These are phyloP conservation scores for Myrica gale DNA, from an alignment of 306 rosid genomes.

Conservation along the genomic window DNA sequence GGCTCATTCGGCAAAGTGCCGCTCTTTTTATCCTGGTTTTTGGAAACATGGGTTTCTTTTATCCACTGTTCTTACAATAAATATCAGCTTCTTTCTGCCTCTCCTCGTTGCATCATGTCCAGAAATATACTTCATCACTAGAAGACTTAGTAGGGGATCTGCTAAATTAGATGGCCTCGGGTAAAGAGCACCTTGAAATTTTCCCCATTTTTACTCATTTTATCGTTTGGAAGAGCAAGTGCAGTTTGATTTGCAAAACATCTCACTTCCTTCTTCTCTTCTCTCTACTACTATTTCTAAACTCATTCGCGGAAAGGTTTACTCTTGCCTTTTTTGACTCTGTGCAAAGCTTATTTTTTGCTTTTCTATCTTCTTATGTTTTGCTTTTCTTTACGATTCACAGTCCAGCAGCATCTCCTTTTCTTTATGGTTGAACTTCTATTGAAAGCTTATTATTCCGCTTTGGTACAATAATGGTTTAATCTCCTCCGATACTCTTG, in stretches of 20 bases:
- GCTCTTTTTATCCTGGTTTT: neutral
- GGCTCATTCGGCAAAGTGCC: neutral
- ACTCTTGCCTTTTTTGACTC: neutral
- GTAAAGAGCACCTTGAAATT: neutral
- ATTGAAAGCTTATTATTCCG: neutral
- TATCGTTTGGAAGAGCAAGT: neutral
- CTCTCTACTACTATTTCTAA: neutral
- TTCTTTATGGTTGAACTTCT: neutral
- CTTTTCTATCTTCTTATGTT: neutral
- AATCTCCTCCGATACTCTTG: neutral
- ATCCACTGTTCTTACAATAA: neutral
- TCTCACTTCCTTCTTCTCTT: neutral
- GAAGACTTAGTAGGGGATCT: neutral
- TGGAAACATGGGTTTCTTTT: neutral
- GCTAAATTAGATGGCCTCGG: neutral
- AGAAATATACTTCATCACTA: neutral
- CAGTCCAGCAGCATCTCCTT: neutral
- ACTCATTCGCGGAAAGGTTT: neutral
- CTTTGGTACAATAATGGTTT: neutral
- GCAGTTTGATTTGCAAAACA: neutral
- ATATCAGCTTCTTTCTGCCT: neutral
- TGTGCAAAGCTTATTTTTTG: neutral
- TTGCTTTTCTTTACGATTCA: neutral
- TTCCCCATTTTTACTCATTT: neutral
- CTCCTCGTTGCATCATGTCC: neutral